Evolutionary conservation across 805 yeast species (phyloP).

Genomic region (Starmerella sirachaensis): DNA sequence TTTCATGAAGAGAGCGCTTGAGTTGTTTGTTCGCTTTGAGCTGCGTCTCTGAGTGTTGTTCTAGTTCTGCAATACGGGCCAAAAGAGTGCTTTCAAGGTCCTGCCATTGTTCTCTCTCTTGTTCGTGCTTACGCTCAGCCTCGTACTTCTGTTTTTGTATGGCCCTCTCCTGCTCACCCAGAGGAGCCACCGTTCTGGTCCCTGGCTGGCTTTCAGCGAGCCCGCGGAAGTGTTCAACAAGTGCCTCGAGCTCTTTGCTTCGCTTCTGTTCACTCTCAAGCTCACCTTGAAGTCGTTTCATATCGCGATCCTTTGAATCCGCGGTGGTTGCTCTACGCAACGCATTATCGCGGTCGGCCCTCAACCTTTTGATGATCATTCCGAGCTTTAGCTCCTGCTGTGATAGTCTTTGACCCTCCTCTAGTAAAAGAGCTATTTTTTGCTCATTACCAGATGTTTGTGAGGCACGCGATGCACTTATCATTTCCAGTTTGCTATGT

Average conservation of each 20-base stretch:
- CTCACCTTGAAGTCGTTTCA: slow-evolving; percentile 30
- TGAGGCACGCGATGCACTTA: slow-evolving; percentile 5
- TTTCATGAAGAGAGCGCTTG: slow-evolving; percentile 9
- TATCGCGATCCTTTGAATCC: slow-evolving; percentile 1
- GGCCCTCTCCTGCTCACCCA: slow-evolving; percentile 31
- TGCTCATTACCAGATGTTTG: slow-evolving; percentile 32
- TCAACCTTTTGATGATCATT: slow-evolving; percentile 53
- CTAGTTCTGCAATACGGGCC: slow-evolving; percentile 33
- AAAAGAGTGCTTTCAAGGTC: slow-evolving; percentile 57
- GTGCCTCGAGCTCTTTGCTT: slow-evolving; percentile 28
- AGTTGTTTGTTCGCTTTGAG: slow-evolving; percentile 4
- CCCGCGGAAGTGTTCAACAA: slow-evolving; percentile 55
- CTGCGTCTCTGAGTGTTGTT: slow-evolving; percentile 4
- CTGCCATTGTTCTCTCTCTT: slow-evolving; percentile 74
- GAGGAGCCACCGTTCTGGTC: neutral
- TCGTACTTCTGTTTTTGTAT: slow-evolving; percentile 22
- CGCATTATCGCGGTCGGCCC: slow-evolving; percentile 36
- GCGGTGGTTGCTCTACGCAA: slow-evolving; percentile 22
- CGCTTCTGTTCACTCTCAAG: slow-evolving; percentile 30
- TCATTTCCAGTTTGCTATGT: slow-evolving; percentile 14
- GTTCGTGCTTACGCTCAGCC: slow-evolving; percentile 58
- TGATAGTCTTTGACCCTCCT: slow-evolving; percentile 24
- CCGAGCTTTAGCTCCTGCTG: slow-evolving; percentile 51
- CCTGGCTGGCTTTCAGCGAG: slow-evolving; percentile 47
- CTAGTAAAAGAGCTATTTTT: slow-evolving; percentile 51